A percentile compares a stretch with the other conserved stretches of the same genome.
phyloP scores from a whole-genome alignment of 495 filamentous ascomycete genomes.

The Rusavskia elegans region DNA sequence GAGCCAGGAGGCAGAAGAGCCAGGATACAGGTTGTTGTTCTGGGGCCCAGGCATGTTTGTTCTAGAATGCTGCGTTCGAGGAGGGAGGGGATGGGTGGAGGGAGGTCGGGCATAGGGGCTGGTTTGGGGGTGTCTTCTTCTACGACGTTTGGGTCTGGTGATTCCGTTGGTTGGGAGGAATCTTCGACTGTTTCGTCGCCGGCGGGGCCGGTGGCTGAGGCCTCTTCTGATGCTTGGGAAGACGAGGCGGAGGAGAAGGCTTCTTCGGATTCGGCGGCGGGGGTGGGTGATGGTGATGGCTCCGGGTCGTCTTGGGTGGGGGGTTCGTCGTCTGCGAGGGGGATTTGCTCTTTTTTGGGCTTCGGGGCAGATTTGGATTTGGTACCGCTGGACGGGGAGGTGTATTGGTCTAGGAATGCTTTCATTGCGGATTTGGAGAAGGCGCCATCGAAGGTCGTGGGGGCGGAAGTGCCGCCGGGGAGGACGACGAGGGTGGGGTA shows the following conservation, averaged over 20 bases:
- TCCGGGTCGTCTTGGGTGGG: background rate
- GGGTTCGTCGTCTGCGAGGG: background rate
- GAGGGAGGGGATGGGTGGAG: slow-evolving; percentile 33
- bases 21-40: slow-evolving; percentile 74
- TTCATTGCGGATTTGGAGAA: slow-evolving; percentile 73
- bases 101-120: slow-evolving; percentile 23
- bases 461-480: slow-evolving; percentile 52
- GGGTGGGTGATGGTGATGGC: background rate
- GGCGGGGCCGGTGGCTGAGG: slow-evolving; percentile 21
- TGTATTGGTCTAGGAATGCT: slow-evolving; percentile 66
- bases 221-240: slow-evolving; percentile 24
- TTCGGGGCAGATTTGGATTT: slow-evolving; percentile 20
- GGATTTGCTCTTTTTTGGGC: slow-evolving; percentile 12
- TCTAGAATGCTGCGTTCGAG: slow-evolving; percentile 42
- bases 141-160: slow-evolving; percentile 26
- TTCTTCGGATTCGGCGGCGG: slow-evolving; percentile 7
- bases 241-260: slow-evolving; percentile 27
- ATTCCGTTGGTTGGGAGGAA: slow-evolving; percentile 26
- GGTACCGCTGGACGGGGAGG: slow-evolving; percentile 14
- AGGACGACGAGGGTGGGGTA: slow-evolving; percentile 74
- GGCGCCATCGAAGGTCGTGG: slow-evolving; percentile 64
- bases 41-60: slow-evolving; percentile 54
- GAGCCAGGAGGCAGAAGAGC: slow-evolving; percentile 49
- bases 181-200: slow-evolving; percentile 26
- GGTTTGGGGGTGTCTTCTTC: slow-evolving; percentile 31